phyloP scores from a whole-genome alignment of 208 protist genomes.

The Vickermania ingenoplastis region DNA sequence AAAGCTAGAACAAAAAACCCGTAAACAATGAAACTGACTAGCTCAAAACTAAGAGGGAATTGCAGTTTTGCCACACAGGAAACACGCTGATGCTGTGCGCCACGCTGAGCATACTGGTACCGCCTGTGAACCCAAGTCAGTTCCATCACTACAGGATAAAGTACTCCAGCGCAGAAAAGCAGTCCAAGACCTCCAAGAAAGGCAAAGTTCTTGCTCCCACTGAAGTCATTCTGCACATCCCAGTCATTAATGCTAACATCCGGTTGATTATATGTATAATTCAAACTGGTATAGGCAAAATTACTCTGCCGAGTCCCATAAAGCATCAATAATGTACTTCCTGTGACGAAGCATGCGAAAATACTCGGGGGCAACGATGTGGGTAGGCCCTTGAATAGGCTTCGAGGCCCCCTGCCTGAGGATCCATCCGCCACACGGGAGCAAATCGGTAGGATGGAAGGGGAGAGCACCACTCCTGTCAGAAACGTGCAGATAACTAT shows the following conservation, averaged over 20 bases:
- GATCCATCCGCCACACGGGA: slow-evolving; percentile 11
- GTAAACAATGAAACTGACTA: slow-evolving; percentile 8
- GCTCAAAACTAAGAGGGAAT: slow-evolving; percentile 28
- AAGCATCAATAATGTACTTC: slow-evolving; percentile 37
- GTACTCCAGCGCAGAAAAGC: slow-evolving; percentile 44
- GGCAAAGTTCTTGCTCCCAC: slow-evolving; percentile 43
- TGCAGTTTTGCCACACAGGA: not conserved
- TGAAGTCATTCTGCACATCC: slow-evolving; percentile 38
- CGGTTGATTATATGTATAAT: slow-evolving; percentile 36
- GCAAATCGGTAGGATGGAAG: slow-evolving; percentile 32
- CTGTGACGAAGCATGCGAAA: slow-evolving; percentile 19
- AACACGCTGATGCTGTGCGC: slow-evolving; percentile 5
- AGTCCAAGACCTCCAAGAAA: slow-evolving; percentile 47
- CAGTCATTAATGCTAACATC: slow-evolving; percentile 39
- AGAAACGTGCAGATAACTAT: slow-evolving; percentile 34
- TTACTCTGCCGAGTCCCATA: slow-evolving; percentile 65
- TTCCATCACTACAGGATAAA: slow-evolving; percentile 61
- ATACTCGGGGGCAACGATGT: slow-evolving; percentile 4
- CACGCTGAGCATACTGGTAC: slow-evolving; percentile 25
- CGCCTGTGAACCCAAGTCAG: slow-evolving; percentile 24
- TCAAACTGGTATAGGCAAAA: slow-evolving; percentile 32
- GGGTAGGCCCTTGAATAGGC: not conserved
- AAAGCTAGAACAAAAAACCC: slow-evolving; percentile 14
- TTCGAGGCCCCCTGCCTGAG: not conserved
- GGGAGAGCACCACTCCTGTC: slow-evolving; percentile 39